phyloP scores from a whole-genome alignment of 768 basidiomycete genomes.

The Crepidotus variabilis region DNA sequence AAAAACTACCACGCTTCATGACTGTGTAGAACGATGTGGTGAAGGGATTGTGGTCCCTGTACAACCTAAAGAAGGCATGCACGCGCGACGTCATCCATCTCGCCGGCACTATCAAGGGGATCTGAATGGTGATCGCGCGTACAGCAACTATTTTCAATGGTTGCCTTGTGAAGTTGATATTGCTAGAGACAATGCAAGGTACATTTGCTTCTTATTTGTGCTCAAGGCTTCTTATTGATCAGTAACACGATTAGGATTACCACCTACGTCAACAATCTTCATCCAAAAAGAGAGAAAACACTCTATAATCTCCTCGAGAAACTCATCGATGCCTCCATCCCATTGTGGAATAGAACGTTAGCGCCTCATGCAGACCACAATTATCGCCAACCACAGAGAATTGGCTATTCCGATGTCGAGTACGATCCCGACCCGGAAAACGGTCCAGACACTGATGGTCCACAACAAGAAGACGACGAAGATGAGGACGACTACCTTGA shows the following conservation, averaged over 20 bases:
- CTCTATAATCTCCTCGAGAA: slow-evolving; percentile 19
- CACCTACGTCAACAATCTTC: slow-evolving; percentile 41
- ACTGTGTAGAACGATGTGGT: slow-evolving; percentile 21
- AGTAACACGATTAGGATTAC: slow-evolving; percentile 20
- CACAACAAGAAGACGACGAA: slow-evolving; percentile 9
- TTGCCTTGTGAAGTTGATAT: slow-evolving; percentile 27
- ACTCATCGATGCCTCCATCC: slow-evolving; percentile 3
- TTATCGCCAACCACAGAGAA: neutral
- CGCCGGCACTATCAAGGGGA: too few species aligned
- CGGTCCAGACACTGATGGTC: slow-evolving; percentile 1
- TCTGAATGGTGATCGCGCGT: slow-evolving; percentile 6
- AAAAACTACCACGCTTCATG: slow-evolving; percentile 14
- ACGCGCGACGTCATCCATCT: too few species aligned
- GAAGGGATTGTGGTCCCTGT: slow-evolving; percentile 15
- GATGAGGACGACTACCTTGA: slow-evolving; percentile 3
- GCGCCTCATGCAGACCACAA: slow-evolving; percentile 3
- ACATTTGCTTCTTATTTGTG: neutral
- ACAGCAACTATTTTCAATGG: slow-evolving; percentile 25
- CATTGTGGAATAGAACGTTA: slow-evolving; percentile 5
- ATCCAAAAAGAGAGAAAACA: slow-evolving; percentile 21
- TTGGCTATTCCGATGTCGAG: slow-evolving; percentile 1
- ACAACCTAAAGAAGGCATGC: slow-evolving; percentile 1
- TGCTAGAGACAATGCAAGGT: slow-evolving; percentile 18
- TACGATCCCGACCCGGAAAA: slow-evolving; percentile 14
- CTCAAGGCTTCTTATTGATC: neutral